These are phyloP conservation scores for Boletus pseudo-olivaceus DNA, from an alignment of 768 basidiomycete genomes.

Conservation along the genomic window DNA sequence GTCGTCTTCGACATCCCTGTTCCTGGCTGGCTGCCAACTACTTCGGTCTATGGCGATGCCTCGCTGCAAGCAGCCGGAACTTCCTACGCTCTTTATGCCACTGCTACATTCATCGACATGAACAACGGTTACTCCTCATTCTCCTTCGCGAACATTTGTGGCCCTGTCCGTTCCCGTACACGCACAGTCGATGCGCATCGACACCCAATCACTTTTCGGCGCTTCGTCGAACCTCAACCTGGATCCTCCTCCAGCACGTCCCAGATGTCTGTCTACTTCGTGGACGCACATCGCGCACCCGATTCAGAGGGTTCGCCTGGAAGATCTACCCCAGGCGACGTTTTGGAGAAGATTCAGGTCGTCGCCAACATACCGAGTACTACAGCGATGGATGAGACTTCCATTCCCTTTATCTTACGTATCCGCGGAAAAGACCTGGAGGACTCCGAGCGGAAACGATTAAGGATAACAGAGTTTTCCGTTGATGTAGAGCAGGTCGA, in stretches of 20 bases:
- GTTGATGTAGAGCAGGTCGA: conserved; percentile 64
- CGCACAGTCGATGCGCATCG: conserved; percentile 40
- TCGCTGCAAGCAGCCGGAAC: conserved; percentile 48
- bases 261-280: conserved; percentile 40
- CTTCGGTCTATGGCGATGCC: conserved; percentile 45
- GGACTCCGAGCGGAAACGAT: conserved; percentile 45
- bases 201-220: conserved; percentile 45
- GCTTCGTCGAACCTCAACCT: conserved; percentile 47
- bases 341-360: conserved; percentile 63
- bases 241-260: conserved; percentile 27
- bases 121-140: conserved; percentile 43
- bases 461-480: conserved; percentile 55
- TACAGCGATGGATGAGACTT: conserved; percentile 43
- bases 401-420: conserved; percentile 55
- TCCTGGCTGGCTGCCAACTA: conserved; percentile 87
- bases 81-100: conserved; percentile 64
- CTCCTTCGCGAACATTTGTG: conserved; percentile 52
- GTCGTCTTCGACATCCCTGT: conserved; percentile 76
- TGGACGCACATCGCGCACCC: conserved; percentile 35
- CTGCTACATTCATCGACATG: conserved; percentile 52
- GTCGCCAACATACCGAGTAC: conserved; percentile 60
- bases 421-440: conserved; percentile 54
- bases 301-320: conserved; percentile 8
- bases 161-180: conserved; percentile 48
- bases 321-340: conserved; percentile 43